A percentile compares a stretch with the other conserved stretches of the same genome.
phyloP scores from a whole-genome alignment of 2,329 filamentous ascomycete genomes.

The Massarina eburnea region DNA sequence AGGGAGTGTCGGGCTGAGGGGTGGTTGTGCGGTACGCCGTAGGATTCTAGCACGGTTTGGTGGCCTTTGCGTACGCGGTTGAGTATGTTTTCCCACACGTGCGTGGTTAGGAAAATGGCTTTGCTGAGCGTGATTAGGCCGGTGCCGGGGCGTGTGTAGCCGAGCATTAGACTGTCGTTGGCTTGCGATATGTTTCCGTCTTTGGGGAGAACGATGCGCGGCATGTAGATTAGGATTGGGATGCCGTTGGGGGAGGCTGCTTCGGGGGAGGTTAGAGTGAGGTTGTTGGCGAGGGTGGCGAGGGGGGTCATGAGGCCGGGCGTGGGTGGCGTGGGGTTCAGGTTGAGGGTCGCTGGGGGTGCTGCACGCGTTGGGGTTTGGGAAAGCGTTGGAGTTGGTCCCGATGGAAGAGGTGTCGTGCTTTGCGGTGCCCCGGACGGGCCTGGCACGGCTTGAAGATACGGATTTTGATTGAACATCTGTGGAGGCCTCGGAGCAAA shows the following conservation, averaged over 20 bases:
- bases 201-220: conserved; percentile 19
- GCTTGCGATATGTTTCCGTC: conserved; percentile 4
- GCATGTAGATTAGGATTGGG: conserved; percentile 36
- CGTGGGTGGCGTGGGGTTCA: background rate
- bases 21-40: conserved; percentile 7
- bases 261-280: conserved; percentile 1
- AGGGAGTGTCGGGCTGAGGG: background rate
- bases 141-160: conserved; percentile 14
- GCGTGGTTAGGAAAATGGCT: conserved; percentile 27
- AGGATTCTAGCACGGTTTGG: conserved; percentile 26
- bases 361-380: background rate
- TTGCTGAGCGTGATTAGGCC: conserved; percentile 15
- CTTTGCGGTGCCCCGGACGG: background rate
- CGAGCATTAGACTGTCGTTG: conserved; percentile 35
- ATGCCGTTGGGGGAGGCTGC: conserved; percentile 7
- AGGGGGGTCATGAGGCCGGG: conserved; percentile 5
- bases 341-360: background rate
- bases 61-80: conserved; percentile 12
- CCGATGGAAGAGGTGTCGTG: background rate
- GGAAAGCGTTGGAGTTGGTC: background rate
- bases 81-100: conserved; percentile 21
- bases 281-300: background rate
- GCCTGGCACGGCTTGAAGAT: background rate
- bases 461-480: background rate
- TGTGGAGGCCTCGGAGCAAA: background rate